Conservation (phyloP, 768 basidiomycete genomes). For the Kwoniella sp. region DNA sequence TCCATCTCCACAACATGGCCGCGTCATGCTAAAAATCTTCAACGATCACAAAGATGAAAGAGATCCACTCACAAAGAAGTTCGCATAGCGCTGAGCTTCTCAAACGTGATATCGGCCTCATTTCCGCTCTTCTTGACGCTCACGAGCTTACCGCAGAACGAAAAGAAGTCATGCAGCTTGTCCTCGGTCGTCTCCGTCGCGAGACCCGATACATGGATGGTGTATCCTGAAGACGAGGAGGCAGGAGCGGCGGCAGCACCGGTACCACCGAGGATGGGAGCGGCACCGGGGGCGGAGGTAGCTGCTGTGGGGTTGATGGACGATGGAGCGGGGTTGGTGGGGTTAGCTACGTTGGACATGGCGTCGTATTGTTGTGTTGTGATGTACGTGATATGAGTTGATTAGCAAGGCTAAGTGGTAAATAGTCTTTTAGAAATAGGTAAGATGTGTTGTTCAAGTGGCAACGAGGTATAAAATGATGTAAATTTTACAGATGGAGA, state of each 20-base stretch:
- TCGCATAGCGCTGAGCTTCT: constrained; percentile 61
- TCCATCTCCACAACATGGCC: background rate
- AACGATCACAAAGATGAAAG: too few species aligned
- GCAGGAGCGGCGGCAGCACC: constrained; percentile 6
- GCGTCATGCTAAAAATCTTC: too few species aligned
- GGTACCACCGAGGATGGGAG: constrained; percentile 9
- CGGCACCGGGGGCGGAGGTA: constrained; percentile 2
- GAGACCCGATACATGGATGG: constrained; percentile 66
- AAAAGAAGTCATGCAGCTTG: constrained; percentile 65
- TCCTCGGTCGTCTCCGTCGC: constrained; percentile 66
- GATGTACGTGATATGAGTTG: too few species aligned
- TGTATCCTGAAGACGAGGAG: constrained; percentile 38
- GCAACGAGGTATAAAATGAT: background rate
- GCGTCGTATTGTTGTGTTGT: background rate
- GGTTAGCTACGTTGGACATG: constrained; percentile 12
- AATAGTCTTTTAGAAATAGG: too few species aligned
- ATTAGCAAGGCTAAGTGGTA: too few species aligned
- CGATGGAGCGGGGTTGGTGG: constrained; percentile 10
- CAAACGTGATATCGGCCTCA: constrained; percentile 74
- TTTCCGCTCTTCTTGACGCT: constrained; percentile 54
- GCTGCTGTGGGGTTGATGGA: background rate
- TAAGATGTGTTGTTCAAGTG: background rate
- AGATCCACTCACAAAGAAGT: constrained; percentile 40
- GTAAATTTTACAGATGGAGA: background rate
- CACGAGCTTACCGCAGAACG: constrained; percentile 78